Evolutionary conservation across 2,329 filamentous ascomycete genomes (phyloP), one percentile per base, ranked within the genome.

Genomic region (Calonectria crousiana): DNA sequence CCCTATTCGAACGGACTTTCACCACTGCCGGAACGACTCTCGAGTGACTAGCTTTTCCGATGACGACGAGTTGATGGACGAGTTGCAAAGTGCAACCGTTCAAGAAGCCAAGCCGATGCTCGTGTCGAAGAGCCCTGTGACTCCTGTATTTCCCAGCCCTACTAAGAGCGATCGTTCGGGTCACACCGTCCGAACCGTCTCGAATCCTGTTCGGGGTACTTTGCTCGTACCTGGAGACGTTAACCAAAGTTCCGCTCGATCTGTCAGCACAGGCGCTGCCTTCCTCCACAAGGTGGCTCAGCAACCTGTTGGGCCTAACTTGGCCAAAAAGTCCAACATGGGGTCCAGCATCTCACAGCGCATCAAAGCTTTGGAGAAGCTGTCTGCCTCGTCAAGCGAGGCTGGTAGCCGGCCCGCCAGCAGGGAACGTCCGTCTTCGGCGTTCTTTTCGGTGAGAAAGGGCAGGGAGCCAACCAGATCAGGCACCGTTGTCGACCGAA

Each of bases 311-410:
- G 84, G 84, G 18, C 82, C 90, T 18, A 89, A 89, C 67, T 81
- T 93, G 65, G 86, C 89, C 60, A 84, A 82, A 71, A 97, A 96
- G 83, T 89, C 93, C 77, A 97, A 95, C 80, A 91, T 98, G 30
- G 96, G 95, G 10, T 95, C 94, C 11, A 95, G 95, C 78, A 98
- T 99, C 74, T 97, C 96, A 4, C 95, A 96, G 83, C 93, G 97
- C 52, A 98, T 98, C 83, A 97, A 98, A 84, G 95, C 96, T 9
- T 88, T 99, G 68, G 95, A 98, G 82, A 96, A 95, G 84, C 89
- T 97, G 77, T 89, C 93, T 73, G 85, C 89, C 13, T 76, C 82
- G 71, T 75, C 78, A 13, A 79, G 74, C 6, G 84, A 84, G 47
- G 72, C 76, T 13, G 68, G 53, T 23, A 64, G 62, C 13, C 44